These are phyloP conservation scores for Ceratobasidium sp. DNA, from an alignment of 1,284 basidiomycete genomes.

Conservation along the genomic window DNA sequence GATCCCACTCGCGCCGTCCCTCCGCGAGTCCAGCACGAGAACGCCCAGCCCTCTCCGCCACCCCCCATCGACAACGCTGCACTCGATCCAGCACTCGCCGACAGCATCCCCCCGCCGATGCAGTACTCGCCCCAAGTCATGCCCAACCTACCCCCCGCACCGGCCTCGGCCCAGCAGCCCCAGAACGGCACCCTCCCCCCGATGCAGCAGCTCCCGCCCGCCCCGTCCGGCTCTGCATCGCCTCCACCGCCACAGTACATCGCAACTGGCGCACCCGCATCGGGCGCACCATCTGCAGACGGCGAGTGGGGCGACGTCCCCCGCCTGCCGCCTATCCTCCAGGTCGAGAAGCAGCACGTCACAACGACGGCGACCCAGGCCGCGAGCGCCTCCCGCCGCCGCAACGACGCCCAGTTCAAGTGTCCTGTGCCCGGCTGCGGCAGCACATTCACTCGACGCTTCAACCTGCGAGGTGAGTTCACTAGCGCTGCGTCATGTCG, in stretches of 20 bases:
- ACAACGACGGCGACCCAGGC: conserved; percentile 95
- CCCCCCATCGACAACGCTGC: conserved; percentile 17
- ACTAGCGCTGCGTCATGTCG: background rate
- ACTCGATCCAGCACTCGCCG: conserved; percentile 39
- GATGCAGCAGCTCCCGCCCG: conserved; percentile 43
- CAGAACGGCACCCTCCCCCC: conserved; percentile 45
- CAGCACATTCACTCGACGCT: conserved; percentile 90
- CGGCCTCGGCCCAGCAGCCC: background rate
- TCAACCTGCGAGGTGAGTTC: conserved; percentile 78
- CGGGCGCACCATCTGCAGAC: conserved; percentile 48
- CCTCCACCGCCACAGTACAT: conserved; percentile 51
- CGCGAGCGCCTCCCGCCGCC: conserved; percentile 86
- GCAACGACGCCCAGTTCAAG: conserved; percentile 90
- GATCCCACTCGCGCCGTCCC: conserved; percentile 10
- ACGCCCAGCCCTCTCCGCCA: background rate
- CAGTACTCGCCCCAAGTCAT: conserved; percentile 16
- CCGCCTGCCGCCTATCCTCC: conserved; percentile 80
- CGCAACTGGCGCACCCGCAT: conserved; percentile 7
- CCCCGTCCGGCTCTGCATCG: conserved; percentile 62
- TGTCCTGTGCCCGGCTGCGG: conserved; percentile 96
- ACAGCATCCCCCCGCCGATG: background rate
- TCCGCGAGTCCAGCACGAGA: background rate
- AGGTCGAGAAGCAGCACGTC: conserved; percentile 91
- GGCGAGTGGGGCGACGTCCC: conserved; percentile 58
- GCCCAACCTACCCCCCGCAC: conserved; percentile 15